Conservation (phyloP, 768 basidiomycete genomes). For the Auriscalpium vulgare region DNA sequence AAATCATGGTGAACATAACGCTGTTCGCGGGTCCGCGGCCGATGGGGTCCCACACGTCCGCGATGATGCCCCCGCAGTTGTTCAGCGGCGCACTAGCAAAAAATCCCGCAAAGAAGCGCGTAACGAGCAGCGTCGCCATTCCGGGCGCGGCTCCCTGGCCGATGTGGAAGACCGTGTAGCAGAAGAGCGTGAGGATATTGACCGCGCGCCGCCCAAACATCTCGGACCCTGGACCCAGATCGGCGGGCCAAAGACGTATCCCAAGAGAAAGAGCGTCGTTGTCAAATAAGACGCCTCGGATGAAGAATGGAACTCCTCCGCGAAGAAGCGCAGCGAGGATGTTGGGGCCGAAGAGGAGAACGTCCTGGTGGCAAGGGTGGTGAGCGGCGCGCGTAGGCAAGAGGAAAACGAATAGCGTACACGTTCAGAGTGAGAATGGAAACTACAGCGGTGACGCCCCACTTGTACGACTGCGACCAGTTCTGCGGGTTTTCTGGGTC, state of each 20-base stretch:
- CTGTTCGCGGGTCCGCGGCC: constrained; percentile 11
- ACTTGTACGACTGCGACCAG: constrained; percentile 5
- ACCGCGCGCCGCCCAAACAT: constrained; percentile 10
- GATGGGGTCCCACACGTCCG: constrained; percentile 18
- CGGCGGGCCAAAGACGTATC: constrained; percentile 8
- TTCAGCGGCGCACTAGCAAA: constrained; percentile 17
- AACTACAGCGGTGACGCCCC: constrained; percentile 1
- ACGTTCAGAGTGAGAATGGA: neutral
- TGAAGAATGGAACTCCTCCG: neutral
- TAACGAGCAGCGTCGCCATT: constrained; percentile 10
- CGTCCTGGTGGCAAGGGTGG: neutral
- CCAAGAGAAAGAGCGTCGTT: constrained; percentile 6
- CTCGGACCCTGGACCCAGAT: constrained; percentile 14
- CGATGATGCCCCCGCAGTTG: constrained; percentile 13
- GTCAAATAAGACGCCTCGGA: constrained; percentile 3
- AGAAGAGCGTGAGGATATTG: constrained; percentile 3
- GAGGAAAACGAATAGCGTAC: neutral
- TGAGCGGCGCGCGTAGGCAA: too few species aligned
- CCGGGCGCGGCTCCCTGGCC: constrained; percentile 5
- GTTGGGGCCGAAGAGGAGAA: constrained; percentile 9
- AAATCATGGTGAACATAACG: constrained; percentile 12
- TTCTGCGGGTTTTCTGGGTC: constrained; percentile 8
- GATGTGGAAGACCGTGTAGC: constrained; percentile 6
- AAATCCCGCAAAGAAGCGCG: constrained; percentile 18
- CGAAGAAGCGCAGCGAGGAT: neutral